Base-by-base conservation (phyloP, 495 filamentous ascomycete genomes). In the Lentithecium fluviatile region DNA sequence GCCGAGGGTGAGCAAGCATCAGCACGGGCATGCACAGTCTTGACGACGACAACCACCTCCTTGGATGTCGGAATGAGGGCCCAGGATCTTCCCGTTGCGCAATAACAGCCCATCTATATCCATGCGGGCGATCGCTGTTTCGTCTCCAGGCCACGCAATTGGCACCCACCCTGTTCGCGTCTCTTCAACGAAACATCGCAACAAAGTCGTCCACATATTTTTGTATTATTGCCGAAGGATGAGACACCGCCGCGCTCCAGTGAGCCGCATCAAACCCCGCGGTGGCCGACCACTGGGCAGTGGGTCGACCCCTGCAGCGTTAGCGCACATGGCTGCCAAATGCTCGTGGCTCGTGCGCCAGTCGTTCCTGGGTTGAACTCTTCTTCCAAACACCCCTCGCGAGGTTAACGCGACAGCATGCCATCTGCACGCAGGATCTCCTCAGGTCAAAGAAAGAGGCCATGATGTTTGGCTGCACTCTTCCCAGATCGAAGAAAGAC, bases 11-110 rank as follows among this genome's bases (percentile, higher is more conserved):
- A 32, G 29, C 29, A 32, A 32, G 4, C 29, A 32, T 20, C 49
- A 37, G 49, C 49, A 52, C 49, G 49, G 49, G 19, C 49, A 19
- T 36, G 8, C 49, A 38, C 4, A n/a, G 15, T 37, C 29, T 37
- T n/a, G 29, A 19, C 24, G 15, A 36, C 17, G 26, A 52, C 29
- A 26, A 51, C 49, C 49, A 52, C 29, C 26, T 20, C 20, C 49
- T 52, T 36, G 49, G 49, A 29, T n/a, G 29, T 36, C 49, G 49
- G 49, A 29, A 19, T 52, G 7, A 37, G 37, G 29, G 10, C 19
- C 45, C 45, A 20, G 45, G 45, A 23, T 25, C 21, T 15, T 23
- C 17, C 24, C 45, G 20, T 48, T 51, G 48, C 24, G 48, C 48
- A 51, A 51, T 51, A n/a, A 15, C 15, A 34, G 48, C 45, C 8